These are phyloP conservation scores for Panaeolus cyanescens DNA, from an alignment of 768 basidiomycete genomes.

Conservation along the genomic window DNA sequence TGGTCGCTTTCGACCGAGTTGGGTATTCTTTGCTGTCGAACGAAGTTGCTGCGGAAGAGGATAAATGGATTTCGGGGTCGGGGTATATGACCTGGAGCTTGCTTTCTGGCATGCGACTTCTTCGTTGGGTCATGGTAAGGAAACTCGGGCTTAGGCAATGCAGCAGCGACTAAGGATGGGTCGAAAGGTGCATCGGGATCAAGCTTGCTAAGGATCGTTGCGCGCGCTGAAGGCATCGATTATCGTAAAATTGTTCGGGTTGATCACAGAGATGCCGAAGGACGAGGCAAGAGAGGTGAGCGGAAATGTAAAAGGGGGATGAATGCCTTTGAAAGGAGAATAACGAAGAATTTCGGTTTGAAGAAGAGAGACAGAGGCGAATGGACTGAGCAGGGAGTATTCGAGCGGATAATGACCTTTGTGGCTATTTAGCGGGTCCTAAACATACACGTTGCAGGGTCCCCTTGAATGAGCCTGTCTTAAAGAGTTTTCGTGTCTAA, in stretches of 20 bases:
- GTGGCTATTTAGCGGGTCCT: constrained; percentile 2
- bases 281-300: neutral
- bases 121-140: constrained; percentile 23
- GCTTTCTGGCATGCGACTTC: constrained; percentile 52
- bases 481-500: neutral
- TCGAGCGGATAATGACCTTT: neutral
- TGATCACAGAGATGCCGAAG: neutral
- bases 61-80: constrained; percentile 82
- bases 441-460: constrained; percentile 3
- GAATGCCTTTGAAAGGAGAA: neutral
- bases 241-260: neutral
- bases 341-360: neutral
- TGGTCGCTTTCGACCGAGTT: constrained; percentile 61
- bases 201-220: neutral
- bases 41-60: constrained; percentile 75
- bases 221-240: neutral
- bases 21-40: constrained; percentile 60
- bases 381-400: neutral
- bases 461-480: constrained; percentile 1
- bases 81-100: constrained; percentile 58
- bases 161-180: neutral
- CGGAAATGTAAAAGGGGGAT: neutral
- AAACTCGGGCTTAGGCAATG: neutral
- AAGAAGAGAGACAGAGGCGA: neutral
- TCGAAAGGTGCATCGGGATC: neutral